These are phyloP conservation scores for Nemania diffusa DNA, from an alignment of 2,329 filamentous ascomycete genomes.

Conservation along the genomic window DNA sequence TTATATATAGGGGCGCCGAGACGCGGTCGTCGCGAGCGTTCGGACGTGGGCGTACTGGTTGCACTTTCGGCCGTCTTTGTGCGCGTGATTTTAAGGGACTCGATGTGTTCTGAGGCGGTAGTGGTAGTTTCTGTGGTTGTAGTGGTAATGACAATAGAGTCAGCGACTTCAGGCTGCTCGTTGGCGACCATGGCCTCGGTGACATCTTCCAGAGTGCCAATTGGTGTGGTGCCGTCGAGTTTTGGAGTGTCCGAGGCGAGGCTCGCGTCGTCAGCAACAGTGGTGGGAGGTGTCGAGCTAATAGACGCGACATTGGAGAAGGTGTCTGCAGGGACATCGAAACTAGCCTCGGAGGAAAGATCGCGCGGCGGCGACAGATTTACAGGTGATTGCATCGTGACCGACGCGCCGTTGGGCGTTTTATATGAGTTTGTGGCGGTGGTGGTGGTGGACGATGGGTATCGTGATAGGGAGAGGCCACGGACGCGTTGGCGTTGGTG, in stretches of 20 bases:
- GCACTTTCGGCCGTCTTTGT: constrained; percentile 36
- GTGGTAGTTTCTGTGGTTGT: constrained; percentile 21
- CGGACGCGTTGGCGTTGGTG: constrained; percentile 44
- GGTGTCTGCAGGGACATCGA: constrained; percentile 51
- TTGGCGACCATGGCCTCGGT: constrained; percentile 40
- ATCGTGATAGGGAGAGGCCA: constrained; percentile 33
- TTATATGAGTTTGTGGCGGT: constrained; percentile 26
- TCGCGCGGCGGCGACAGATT: constrained; percentile 45
- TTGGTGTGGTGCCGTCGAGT: constrained; percentile 66
- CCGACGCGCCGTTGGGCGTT: constrained; percentile 30
- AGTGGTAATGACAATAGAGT: constrained; percentile 45
- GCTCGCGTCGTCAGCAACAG: constrained; percentile 70
- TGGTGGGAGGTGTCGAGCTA: constrained; percentile 74
- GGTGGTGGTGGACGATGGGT: constrained; percentile 36
- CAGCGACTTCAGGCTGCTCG: constrained; percentile 40
- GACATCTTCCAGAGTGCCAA: constrained; percentile 55
- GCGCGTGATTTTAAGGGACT: constrained; percentile 22
- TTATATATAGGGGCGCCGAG: constrained; percentile 73
- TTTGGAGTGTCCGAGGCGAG: constrained; percentile 68
- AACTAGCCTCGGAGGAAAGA: constrained; percentile 48
- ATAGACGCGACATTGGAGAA: constrained; percentile 65
- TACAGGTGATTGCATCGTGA: constrained; percentile 42
- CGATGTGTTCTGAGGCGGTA: constrained; percentile 21
- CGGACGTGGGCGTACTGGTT: constrained; percentile 46
- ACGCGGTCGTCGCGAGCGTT: constrained; percentile 66